Percentiles rank a stretch among this genome's conserved stretches.
These are phyloP conservation scores for Daldinia sp. DNA, from an alignment of 2,329 filamentous ascomycete species.

Conservation along the genomic window DNA sequence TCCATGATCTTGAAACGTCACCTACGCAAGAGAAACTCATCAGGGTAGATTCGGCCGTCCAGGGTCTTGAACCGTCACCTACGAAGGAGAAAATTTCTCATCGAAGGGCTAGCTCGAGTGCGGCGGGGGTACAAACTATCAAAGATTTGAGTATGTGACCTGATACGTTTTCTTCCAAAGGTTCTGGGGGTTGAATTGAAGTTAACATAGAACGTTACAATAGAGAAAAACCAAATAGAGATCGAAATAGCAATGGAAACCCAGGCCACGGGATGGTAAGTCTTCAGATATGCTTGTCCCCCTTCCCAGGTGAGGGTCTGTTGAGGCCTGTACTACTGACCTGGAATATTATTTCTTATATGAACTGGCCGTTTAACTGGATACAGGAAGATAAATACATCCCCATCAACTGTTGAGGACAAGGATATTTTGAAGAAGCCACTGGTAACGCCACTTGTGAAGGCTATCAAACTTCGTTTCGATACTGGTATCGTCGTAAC, in stretches of 20 bases:
- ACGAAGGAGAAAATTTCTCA: conserved; percentile 63
- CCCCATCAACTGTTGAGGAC: conserved; percentile 79
- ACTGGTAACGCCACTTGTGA: conserved; percentile 83
- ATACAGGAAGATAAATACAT: conserved; percentile 91
- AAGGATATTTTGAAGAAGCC: conserved; percentile 82
- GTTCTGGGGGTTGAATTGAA: conserved; percentile 26
- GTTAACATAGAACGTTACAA: background rate
- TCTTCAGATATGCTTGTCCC: conserved; percentile 27
- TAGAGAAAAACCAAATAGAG: conserved; percentile 76
- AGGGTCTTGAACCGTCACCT: background rate
- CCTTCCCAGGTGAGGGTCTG: too few species aligned
- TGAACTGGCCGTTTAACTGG: too few species aligned
- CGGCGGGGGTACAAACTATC: conserved; percentile 80
- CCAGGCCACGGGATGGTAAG: conserved; percentile 88
- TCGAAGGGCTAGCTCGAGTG: conserved; percentile 76
- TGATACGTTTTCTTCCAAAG: conserved; percentile 1
- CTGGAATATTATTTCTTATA: too few species aligned
- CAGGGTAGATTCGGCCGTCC: background rate
- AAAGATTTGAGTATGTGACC: conserved; percentile 79
- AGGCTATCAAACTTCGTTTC: conserved; percentile 76
- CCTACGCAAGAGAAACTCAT: conserved; percentile 53
- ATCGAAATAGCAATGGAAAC: conserved; percentile 82
- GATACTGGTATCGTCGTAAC: conserved; percentile 84
- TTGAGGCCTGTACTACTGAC: too few species aligned
- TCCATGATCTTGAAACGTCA: background rate